A percentile compares a stretch with the other conserved stretches of the same genome.
phyloP scores from a whole-genome alignment of 1,139 yeast genomes.

The Zygoascus sp. region DNA sequence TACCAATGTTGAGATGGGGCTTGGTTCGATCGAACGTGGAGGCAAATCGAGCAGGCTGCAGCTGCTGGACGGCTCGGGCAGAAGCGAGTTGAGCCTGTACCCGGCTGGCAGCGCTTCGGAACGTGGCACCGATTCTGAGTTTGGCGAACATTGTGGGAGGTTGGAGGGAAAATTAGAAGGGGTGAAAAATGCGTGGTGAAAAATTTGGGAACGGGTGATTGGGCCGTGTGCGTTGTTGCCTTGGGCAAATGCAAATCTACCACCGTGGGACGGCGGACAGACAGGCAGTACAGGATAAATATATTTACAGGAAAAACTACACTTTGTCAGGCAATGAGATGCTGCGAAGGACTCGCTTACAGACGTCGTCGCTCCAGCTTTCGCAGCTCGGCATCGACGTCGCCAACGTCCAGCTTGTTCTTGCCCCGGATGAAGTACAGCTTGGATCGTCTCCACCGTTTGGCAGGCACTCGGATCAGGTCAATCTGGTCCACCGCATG shows the following conservation, averaged over 20 bases:
- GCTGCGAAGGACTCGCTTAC: no score
- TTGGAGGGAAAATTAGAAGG: constrained; percentile 2
- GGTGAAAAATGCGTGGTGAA: constrained; percentile 3
- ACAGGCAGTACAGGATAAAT: neutral
- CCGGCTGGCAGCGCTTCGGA: constrained; percentile 8
- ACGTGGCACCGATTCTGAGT: constrained; percentile 12
- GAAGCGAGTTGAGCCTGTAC: constrained; percentile 2
- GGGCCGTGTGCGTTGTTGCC: no score
- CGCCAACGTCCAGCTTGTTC: constrained; percentile 75
- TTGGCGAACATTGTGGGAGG: constrained; percentile 8
- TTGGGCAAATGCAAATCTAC: no score
- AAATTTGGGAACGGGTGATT: constrained; percentile 1
- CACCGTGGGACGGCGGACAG: no score
- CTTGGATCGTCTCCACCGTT: constrained; percentile 69
- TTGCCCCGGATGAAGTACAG: constrained; percentile 80
- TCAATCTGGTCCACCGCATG: constrained; percentile 75
- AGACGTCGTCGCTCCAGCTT: constrained; percentile 26
- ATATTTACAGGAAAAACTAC: neutral
- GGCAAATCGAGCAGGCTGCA: constrained; percentile 18
- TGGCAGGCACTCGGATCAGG: constrained; percentile 63
- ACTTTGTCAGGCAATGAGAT: no score
- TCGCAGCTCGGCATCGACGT: constrained; percentile 47
- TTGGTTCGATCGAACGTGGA: constrained; percentile 41
- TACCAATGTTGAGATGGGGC: constrained; percentile 96
- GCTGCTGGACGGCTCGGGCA: neutral